phyloP scores from a whole-genome alignment of 2,329 filamentous ascomycete species.

The Xylariaceae sp. region DNA sequence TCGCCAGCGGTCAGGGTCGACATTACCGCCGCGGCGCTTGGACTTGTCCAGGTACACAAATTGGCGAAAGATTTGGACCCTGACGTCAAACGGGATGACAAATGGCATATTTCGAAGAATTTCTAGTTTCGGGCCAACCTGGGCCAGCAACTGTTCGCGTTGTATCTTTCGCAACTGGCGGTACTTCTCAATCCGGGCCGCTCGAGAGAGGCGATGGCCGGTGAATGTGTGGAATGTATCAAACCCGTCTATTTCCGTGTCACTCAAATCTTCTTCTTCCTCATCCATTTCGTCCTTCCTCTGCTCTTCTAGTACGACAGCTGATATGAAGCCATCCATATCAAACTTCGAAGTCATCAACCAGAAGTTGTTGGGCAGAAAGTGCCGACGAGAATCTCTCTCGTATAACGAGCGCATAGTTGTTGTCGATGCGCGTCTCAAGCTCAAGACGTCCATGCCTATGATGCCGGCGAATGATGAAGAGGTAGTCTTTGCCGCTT shows the following conservation, averaged over 20 bases:
- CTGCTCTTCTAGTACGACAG: conserved; percentile 87
- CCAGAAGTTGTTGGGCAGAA: conserved; percentile 86
- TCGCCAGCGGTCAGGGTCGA: conserved; percentile 77
- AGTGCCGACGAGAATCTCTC: conserved; percentile 84
- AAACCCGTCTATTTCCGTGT: conserved; percentile 34
- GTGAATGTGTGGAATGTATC: conserved; percentile 43
- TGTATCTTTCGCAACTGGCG: conserved; percentile 68
- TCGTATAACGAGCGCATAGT: conserved; percentile 89
- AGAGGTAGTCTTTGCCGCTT: conserved; percentile 13
- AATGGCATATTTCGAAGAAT: conserved; percentile 96
- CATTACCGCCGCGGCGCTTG: conserved; percentile 67
- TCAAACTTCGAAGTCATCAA: conserved; percentile 88
- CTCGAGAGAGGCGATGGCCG: conserved; percentile 63
- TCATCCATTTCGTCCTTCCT: conserved; percentile 69
- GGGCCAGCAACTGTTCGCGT: conserved; percentile 72
- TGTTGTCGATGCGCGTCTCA: conserved; percentile 78
- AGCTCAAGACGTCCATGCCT: conserved; percentile 75
- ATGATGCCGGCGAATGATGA: conserved; percentile 51
- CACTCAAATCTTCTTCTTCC: conserved; percentile 60
- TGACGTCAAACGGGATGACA: conserved; percentile 87
- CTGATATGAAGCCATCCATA: conserved; percentile 83
- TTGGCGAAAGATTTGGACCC: conserved; percentile 90
- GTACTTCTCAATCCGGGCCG: conserved; percentile 65
- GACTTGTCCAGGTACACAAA: conserved; percentile 85
- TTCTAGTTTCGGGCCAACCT: conserved; percentile 83